Base-by-base conservation (phyloP, 345 rosid species). In the Acer saccharum region DNA sequence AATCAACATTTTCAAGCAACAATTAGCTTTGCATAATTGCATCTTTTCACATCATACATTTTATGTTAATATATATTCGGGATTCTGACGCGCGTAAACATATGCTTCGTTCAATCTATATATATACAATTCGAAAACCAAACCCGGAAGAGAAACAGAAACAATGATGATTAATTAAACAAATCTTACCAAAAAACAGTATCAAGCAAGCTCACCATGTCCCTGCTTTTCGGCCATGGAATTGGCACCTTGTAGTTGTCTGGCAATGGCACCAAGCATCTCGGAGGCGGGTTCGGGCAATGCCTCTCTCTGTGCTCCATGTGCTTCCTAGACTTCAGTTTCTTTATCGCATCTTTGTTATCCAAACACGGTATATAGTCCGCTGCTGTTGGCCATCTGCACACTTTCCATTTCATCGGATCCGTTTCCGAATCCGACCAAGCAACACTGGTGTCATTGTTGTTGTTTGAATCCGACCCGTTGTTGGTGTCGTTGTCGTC, bases 201-300 rank as follows among this genome's bases (percentile, higher is more conserved):
- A 71, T 68, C 60, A 73, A 85, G 60, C 81, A 83, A 89, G 85
- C 93, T 95, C 93, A 95, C 99, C 98, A 92, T 93, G 85, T 93
- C 98, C 87, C 98, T 90, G 92, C 97, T 95, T 83, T 90, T 89
- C 6, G 97, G 99, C 98, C 98, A 92, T 41, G 81, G 89, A 84
- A 93, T 84, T 65, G 97, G 89, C 41, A 54, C 68, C 82, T 88
- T 91, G 74, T 93, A 95, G n/a, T 92, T 88, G 2, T 5, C 54
- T 17, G 97, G 99, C 70, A 95, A 85, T 8, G 93, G 91, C 63
- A 84, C 81, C 84, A 95, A 89, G 75, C 98, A 95, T 57, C 80
- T 88, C 2, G 90, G 94, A 13, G 67, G 80, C 3, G 90, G 94
- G 14, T 74, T 79, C 3, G 98, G 99, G 77, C 99, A 95, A 81